Conservation (phyloP, 768 basidiomycete genomes). For the Leucosporidium yakuticum region DNA sequence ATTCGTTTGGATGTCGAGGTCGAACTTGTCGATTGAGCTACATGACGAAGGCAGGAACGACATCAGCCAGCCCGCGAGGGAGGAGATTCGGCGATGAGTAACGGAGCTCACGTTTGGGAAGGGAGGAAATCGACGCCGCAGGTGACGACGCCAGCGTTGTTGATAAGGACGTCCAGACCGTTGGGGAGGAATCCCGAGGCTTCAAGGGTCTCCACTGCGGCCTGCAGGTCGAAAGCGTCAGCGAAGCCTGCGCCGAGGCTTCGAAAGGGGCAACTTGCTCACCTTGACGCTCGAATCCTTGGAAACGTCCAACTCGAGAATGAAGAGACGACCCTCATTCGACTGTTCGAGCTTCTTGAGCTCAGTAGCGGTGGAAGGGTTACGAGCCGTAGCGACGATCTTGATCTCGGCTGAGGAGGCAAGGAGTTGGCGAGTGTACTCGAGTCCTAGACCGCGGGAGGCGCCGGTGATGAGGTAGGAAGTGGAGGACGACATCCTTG, state of each 20-base stretch:
- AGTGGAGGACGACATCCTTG: neutral
- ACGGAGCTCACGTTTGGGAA: too few relatives aligned
- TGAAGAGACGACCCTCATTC: constrained; percentile 40
- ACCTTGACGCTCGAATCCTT: constrained; percentile 42
- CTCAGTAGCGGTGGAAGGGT: constrained; percentile 29
- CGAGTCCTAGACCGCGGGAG: constrained; percentile 41
- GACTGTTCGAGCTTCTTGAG: constrained; percentile 26
- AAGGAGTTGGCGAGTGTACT: constrained; percentile 39
- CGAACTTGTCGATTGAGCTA: neutral
- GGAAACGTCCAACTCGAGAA: constrained; percentile 46
- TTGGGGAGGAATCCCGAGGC: constrained; percentile 10
- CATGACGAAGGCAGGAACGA: neutral
- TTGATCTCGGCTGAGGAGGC: constrained; percentile 24
- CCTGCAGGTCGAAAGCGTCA: constrained; percentile 7
- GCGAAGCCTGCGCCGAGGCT: neutral
- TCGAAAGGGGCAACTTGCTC: neutral
- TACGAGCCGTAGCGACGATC: constrained; percentile 42
- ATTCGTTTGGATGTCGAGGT: constrained; percentile 37
- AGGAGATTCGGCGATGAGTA: too few relatives aligned
- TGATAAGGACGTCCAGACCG: constrained; percentile 19
- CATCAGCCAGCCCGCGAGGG: too few relatives aligned
- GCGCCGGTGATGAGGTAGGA: constrained; percentile 36
- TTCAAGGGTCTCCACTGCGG: constrained; percentile 25
- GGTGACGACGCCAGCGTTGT: constrained; percentile 27
- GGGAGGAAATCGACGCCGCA: neutral